Percentiles rank a stretch among this genome's conserved stretches.
These are phyloP conservation scores for Metschnikowia lunata DNA, from an alignment of 805 yeast species.

Conservation along the genomic window DNA sequence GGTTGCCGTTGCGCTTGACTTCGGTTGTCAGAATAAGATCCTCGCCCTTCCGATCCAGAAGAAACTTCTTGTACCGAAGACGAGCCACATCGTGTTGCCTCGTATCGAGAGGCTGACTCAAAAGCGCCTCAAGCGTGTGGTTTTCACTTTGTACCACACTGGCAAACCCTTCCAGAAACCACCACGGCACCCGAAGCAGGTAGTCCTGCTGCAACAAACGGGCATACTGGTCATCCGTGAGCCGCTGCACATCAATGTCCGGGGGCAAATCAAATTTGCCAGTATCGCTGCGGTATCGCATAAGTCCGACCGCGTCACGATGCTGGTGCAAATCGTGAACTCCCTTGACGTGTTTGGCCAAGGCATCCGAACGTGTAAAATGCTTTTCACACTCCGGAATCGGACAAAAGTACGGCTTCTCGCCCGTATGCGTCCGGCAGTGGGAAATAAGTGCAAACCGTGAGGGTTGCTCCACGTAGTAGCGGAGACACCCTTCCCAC, in stretches of 20 bases:
- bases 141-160: conserved; percentile 13
- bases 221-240: conserved; percentile 27
- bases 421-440: conserved; percentile 62
- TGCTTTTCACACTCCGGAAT: conserved; percentile 62
- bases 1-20: conserved; percentile 4
- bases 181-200: conserved; percentile 38
- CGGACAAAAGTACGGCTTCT: conserved; percentile 56
- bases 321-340: conserved; percentile 51
- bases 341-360: conserved; percentile 58
- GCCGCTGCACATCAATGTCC: conserved; percentile 19
- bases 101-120: conserved; percentile 27
- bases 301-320: conserved; percentile 29
- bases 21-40: conserved; percentile 14
- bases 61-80: conserved; percentile 26
- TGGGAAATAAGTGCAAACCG: conserved; percentile 59
- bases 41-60: conserved; percentile 4
- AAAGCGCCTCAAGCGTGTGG: conserved; percentile 17
- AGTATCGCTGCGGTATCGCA: conserved; percentile 28
- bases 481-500: conserved; percentile 57
- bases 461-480: conserved; percentile 49
- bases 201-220: conserved; percentile 30
- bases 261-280: conserved; percentile 24
- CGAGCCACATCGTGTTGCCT: conserved; percentile 33
- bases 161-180: conserved; percentile 32
- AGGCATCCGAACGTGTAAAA: conserved; percentile 57